Percentiles rank a stretch among this genome's conserved stretches.
Conservation (phyloP, 106 monocot genomes). For the Narthecium ossifragum region DNA sequence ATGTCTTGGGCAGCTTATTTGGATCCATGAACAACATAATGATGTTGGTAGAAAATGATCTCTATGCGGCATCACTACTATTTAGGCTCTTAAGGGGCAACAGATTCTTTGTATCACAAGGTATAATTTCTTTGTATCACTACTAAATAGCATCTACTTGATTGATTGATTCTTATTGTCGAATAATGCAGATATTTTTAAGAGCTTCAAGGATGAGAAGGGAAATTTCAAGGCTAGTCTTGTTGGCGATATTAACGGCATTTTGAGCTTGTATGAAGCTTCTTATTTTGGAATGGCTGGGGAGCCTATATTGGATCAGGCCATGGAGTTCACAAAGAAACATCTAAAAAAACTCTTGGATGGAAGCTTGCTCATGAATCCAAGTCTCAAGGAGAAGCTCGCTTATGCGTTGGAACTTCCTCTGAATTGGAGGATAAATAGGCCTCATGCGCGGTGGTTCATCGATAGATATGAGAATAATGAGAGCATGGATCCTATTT, state of each 20-base stretch:
- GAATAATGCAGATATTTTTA: slow-evolving; percentile 9
- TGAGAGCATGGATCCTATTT: slow-evolving; percentile 10
- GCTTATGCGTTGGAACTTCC: slow-evolving; percentile 46
- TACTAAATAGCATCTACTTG: neutral
- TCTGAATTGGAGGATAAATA: slow-evolving; percentile 38
- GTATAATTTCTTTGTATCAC: neutral
- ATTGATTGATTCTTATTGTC: too few relatives aligned
- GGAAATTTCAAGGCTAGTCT: slow-evolving; percentile 12
- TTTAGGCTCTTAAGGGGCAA: slow-evolving; percentile 10
- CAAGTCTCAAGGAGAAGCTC: slow-evolving; percentile 16
- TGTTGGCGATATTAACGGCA: slow-evolving; percentile 14
- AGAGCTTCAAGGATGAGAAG: slow-evolving; percentile 14
- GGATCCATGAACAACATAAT: neutral
- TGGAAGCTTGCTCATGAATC: neutral
- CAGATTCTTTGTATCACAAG: slow-evolving; percentile 7
- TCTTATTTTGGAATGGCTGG: slow-evolving; percentile 25
- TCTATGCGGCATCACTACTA: slow-evolving; percentile 4
- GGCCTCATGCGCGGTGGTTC: slow-evolving; percentile 35
- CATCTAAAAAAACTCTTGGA: neutral
- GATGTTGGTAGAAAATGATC: slow-evolving; percentile 1
- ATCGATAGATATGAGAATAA: slow-evolving; percentile 30
- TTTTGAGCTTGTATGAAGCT: slow-evolving; percentile 40
- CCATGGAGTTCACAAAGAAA: slow-evolving; percentile 17
- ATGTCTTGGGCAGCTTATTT: neutral
- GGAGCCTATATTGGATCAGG: slow-evolving; percentile 23